Evolutionary conservation across 1,284 basidiomycete genomes (phyloP).

Genomic region (Hymenochaete sp.): DNA sequence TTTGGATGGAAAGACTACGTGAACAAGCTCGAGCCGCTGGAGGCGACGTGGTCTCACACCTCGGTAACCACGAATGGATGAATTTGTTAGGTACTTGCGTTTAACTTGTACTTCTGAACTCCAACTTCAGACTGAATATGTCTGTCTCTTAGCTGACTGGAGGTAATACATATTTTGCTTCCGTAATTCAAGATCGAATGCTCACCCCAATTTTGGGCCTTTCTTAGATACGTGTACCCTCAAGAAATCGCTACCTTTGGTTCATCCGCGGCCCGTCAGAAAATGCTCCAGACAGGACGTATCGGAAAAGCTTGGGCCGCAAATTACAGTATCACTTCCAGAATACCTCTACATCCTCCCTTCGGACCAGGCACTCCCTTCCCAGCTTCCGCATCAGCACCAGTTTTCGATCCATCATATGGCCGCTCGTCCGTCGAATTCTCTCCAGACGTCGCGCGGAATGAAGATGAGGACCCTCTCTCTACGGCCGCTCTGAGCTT

Average conservation of each 20-base stretch:
- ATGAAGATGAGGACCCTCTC: conserved; percentile 34
- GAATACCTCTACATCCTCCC: conserved; percentile 68
- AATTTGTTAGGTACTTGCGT: conserved; percentile 67
- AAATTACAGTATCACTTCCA: conserved; percentile 80
- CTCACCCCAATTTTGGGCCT: conserved; percentile 1
- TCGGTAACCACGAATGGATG: conserved; percentile 93
- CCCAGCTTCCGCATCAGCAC: conserved; percentile 61
- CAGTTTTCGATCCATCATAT: conserved; percentile 49
- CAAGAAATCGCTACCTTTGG: conserved; percentile 78
- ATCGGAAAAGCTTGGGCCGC: conserved; percentile 77
- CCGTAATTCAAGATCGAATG: neutral
- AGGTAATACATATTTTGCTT: conserved; percentile 36
- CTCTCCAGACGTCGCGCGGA: conserved; percentile 21
- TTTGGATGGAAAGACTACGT: conserved; percentile 77
- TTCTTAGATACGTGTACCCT: conserved; percentile 69
- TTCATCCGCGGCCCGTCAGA: conserved; percentile 57
- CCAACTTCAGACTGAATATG: conserved; percentile 10
- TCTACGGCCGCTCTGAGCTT: conserved; percentile 76
- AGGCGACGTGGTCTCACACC: conserved; percentile 64
- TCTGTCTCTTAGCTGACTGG: conserved; percentile 59
- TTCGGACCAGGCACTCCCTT: conserved; percentile 49
- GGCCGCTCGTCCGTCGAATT: conserved; percentile 32
- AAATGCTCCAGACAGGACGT: conserved; percentile 63
- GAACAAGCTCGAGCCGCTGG: conserved; percentile 60
- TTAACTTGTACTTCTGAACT: neutral